Conservation (phyloP, 129 eudicot species). For the Apium graveolens region DNA sequence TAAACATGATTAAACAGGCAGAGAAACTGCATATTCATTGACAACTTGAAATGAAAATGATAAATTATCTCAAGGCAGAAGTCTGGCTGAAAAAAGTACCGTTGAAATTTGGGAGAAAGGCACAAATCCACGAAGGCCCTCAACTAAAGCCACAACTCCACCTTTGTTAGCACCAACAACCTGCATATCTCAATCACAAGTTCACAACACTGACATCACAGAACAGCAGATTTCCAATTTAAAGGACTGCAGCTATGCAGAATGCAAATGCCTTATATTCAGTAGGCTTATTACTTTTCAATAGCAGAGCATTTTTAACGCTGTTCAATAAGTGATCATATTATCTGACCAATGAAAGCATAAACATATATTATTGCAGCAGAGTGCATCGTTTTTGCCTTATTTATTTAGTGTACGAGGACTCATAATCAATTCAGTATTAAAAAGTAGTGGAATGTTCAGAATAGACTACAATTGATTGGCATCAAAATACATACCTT, state of each 20-base stretch:
- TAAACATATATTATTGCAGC: not conserved
- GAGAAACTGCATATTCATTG: not conserved
- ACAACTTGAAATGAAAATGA: not conserved
- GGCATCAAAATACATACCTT: conserved; percentile 39
- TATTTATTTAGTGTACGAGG: not conserved
- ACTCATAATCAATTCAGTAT: not conserved
- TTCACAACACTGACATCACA: not conserved
- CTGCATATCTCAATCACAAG: conserved; percentile 29
- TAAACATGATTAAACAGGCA: not conserved
- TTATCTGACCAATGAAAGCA: not conserved
- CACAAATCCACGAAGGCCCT: conserved; percentile 90
- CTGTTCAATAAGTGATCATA: not conserved
- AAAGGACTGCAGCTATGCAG: not conserved
- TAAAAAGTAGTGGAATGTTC: not conserved
- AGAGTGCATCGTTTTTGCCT: not conserved
- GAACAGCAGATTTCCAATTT: conserved; percentile 7
- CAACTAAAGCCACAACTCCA: conserved; percentile 84
- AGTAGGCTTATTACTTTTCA: not conserved
- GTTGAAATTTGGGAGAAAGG: conserved; percentile 93
- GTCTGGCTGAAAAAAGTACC: conserved; percentile 24
- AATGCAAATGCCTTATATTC: not conserved
- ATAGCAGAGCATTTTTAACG: not conserved
- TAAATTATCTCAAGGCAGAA: not conserved
- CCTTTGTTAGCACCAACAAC: conserved; percentile 97
- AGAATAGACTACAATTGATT: not conserved